Conservation (phyloP, 179 eudicot species). For the Beta corolliflora region DNA sequence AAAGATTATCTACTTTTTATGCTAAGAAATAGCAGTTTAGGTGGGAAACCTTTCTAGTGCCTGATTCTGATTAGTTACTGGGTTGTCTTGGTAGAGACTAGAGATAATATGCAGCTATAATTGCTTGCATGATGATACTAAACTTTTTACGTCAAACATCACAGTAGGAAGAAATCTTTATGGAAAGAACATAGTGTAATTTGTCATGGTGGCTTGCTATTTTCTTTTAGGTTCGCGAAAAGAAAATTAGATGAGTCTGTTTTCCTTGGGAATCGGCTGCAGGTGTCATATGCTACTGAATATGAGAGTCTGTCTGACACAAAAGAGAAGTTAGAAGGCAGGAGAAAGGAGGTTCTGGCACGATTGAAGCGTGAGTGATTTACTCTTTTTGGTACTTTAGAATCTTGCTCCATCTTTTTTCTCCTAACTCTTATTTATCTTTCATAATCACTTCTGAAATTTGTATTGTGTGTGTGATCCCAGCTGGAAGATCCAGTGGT, state of each 20-base stretch:
- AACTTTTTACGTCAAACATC: neutral
- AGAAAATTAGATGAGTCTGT: conserved; percentile 82
- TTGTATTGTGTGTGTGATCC: neutral
- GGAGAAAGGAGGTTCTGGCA: conserved; percentile 78
- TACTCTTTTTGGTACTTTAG: neutral
- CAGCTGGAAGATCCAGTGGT: conserved; percentile 61
- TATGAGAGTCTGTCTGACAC: conserved; percentile 75
- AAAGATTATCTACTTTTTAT: neutral
- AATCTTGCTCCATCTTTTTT: neutral
- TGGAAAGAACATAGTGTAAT: conserved; percentile 2
- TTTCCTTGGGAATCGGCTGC: conserved; percentile 79
- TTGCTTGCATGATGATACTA: neutral
- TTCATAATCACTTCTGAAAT: neutral
- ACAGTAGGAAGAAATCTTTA: neutral
- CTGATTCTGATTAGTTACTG: neutral
- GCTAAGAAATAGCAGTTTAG: neutral
- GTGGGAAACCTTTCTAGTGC: neutral
- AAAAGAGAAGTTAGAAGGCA: conserved; percentile 77
- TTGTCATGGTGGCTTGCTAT: conserved; percentile 24
- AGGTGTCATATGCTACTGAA: conserved; percentile 80
- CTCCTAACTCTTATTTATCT: neutral
- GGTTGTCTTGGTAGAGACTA: no score
- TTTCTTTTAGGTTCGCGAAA: conserved; percentile 66
- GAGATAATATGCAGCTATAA: neutral
- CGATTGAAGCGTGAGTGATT: conserved; percentile 58